Evolutionary conservation across 139 green algal genomes (phyloP).

Genomic region (Mesotaenium endlicherianum): DNA sequence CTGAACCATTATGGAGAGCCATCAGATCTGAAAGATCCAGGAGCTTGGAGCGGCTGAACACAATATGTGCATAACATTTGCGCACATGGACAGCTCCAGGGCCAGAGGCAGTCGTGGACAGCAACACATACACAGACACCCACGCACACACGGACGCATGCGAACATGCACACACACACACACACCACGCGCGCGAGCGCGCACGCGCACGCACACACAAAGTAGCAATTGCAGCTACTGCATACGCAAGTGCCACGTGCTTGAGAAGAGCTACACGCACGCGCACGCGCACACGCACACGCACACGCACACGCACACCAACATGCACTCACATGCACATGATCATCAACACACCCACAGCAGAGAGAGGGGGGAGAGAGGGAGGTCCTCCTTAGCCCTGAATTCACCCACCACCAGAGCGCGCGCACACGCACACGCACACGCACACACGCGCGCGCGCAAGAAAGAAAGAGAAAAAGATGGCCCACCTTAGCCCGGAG

Average conservation of each 20-base stretch:
- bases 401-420: background rate
- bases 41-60: too few species aligned
- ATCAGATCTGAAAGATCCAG: too few species aligned
- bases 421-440: background rate
- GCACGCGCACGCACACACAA: background rate
- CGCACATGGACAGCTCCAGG: background rate
- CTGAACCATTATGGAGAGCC: too few species aligned
- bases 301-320: background rate
- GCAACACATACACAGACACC: background rate
- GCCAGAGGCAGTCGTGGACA: background rate
- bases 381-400: too few species aligned
- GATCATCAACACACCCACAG: too few species aligned
- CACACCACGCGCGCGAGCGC: background rate
- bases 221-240: background rate
- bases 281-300: background rate
- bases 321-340: too few species aligned
- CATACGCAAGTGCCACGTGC: background rate
- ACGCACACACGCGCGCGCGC: background rate
- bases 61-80: too few species aligned
- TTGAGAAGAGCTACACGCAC: background rate
- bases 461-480: conserved; percentile 12
- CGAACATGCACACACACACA: background rate
- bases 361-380: too few species aligned
- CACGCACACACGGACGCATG: background rate
- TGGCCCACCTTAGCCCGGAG: conserved; percentile 25